Conservation (phyloP, 2,329 filamentous ascomycete genomes). For the Endocalyx cinctus region DNA sequence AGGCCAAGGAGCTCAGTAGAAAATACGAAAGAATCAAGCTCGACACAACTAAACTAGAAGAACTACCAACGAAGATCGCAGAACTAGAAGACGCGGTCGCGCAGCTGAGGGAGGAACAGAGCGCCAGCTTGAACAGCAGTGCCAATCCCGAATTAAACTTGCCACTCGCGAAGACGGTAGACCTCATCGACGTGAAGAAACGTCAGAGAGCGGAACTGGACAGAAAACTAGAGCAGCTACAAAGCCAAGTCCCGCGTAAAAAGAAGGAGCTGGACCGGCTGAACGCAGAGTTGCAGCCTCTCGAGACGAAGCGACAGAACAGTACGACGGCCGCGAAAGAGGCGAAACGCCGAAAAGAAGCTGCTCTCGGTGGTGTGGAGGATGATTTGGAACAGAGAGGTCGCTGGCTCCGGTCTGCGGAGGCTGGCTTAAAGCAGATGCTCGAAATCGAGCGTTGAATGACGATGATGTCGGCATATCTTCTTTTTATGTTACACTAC, state of each 20-base stretch:
- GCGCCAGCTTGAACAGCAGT: slow-evolving; percentile 29
- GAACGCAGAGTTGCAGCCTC: slow-evolving; percentile 60
- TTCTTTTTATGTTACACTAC: too few species aligned
- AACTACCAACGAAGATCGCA: slow-evolving; percentile 46
- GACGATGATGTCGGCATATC: too few species aligned
- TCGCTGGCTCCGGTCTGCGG: slow-evolving; percentile 69
- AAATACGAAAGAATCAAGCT: slow-evolving; percentile 47
- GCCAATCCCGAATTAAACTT: slow-evolving; percentile 45
- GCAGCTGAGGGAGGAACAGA: slow-evolving; percentile 38
- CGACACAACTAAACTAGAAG: slow-evolving; percentile 44
- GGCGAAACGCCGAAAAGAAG: slow-evolving; percentile 63
- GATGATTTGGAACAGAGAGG: slow-evolving; percentile 74
- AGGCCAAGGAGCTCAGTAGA: slow-evolving; percentile 53
- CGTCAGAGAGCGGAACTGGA: slow-evolving; percentile 52
- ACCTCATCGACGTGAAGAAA: slow-evolving; percentile 47
- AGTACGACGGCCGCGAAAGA: slow-evolving; percentile 66
- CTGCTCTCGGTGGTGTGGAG: slow-evolving; percentile 58
- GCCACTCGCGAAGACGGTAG: slow-evolving; percentile 53
- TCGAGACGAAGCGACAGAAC: slow-evolving; percentile 63
- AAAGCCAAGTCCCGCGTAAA: slow-evolving; percentile 60
- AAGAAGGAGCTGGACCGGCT: slow-evolving; percentile 63
- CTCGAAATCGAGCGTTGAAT: slow-evolving; percentile 43
- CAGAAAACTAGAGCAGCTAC: slow-evolving; percentile 58
- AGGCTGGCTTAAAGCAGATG: slow-evolving; percentile 58
- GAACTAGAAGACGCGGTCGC: slow-evolving; percentile 45